These are phyloP conservation scores for Melocanna baccifera DNA, from an alignment of 176 grass and related monocot species.

Conservation along the genomic window DNA sequence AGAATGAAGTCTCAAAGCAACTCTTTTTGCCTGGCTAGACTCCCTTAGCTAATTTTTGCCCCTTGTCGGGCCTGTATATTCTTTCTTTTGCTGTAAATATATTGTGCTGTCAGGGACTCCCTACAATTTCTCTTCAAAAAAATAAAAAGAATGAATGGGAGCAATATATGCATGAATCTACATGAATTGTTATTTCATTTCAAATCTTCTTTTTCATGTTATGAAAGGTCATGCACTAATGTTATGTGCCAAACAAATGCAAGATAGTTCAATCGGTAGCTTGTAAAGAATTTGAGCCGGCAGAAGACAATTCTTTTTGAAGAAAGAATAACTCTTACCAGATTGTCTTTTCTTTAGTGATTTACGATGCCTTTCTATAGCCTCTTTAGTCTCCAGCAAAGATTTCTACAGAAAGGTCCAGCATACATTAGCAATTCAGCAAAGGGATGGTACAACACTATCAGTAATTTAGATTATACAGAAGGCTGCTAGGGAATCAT, in stretches of 20 bases:
- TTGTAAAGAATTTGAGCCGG: conserved; percentile 15
- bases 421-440: conserved; percentile 36
- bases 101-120: too few relatives aligned
- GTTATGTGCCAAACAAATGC: neutral
- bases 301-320: neutral
- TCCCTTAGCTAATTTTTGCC: too few relatives aligned
- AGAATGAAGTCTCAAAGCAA: neutral
- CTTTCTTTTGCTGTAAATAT: too few relatives aligned
- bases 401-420: conserved; percentile 71
- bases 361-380: conserved; percentile 92
- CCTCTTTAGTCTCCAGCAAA: conserved; percentile 87
- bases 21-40: too few relatives aligned
- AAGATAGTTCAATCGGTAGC: neutral
- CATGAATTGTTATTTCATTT: neutral
- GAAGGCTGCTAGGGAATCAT: conserved; percentile 6
- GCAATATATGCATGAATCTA: conserved; percentile 14
- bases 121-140: too few relatives aligned
- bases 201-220: neutral
- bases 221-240: neutral
- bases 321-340: conserved; percentile 47
- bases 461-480: conserved; percentile 15
- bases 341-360: conserved; percentile 90
- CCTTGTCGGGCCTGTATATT: too few relatives aligned
- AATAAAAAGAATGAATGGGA: neutral
- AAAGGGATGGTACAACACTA: conserved; percentile 18